Conservation (phyloP, 441 rosid genomes). For the Euphorbia celastroides region DNA sequence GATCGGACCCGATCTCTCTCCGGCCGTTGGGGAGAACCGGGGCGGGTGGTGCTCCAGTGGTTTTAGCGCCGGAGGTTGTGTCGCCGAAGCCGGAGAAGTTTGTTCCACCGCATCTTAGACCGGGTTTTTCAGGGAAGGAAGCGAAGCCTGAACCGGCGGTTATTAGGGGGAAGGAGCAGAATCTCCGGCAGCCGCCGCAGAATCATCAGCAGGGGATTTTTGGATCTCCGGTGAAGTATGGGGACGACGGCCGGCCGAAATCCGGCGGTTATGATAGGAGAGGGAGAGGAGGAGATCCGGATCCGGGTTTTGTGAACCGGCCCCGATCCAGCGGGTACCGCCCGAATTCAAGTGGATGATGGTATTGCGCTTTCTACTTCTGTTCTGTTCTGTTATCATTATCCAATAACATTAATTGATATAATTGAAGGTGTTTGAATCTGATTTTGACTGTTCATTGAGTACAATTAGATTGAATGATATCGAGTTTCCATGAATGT, state of each 20-base stretch:
- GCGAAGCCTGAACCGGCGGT: slow-evolving; percentile 42
- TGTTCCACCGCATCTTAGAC: slow-evolving; percentile 90
- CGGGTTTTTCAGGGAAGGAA: slow-evolving; percentile 56
- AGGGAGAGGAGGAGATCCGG: slow-evolving; percentile 30
- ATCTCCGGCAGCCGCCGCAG: slow-evolving; percentile 28
- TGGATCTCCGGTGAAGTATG: slow-evolving; percentile 32
- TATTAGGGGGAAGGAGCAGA: slow-evolving; percentile 29
- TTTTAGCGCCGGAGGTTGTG: slow-evolving; percentile 25
- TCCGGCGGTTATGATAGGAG: slow-evolving; percentile 59
- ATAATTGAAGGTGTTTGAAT: not conserved
- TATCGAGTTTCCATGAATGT: no score
- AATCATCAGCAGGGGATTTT: slow-evolving; percentile 24
- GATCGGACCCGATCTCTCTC: slow-evolving; percentile 49
- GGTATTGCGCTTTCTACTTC: slow-evolving; percentile 51
- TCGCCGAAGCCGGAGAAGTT: slow-evolving; percentile 45
- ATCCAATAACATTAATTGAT: not conserved
- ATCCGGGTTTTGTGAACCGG: slow-evolving; percentile 37
- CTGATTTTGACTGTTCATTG: not conserved
- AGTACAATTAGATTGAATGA: not conserved
- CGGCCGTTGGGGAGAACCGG: slow-evolving; percentile 67
- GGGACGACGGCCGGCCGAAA: slow-evolving; percentile 57
- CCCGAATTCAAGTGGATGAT: slow-evolving; percentile 62
- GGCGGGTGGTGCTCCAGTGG: slow-evolving; percentile 20
- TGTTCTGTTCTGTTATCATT: not conserved
- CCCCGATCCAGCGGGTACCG: slow-evolving; percentile 55